Conservation (phyloP, 108 stramenopile genomes). For the Poteriospumella lacustris region DNA sequence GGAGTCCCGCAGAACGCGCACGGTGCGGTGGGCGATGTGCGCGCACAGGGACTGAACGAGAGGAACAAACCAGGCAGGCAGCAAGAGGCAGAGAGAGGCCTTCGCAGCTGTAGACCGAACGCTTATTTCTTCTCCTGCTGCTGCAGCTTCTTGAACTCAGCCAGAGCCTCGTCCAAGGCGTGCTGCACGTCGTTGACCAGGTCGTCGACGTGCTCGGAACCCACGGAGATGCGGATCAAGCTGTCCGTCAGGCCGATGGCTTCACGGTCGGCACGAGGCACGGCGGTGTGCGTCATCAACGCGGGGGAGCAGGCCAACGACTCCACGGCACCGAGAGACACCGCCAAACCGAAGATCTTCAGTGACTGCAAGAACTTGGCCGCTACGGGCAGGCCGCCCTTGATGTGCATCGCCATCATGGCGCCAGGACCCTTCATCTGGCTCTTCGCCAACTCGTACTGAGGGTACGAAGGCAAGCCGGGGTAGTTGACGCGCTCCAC, state of each 20-base stretch:
- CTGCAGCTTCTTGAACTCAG: neutral
- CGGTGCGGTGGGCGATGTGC: too few relatives aligned
- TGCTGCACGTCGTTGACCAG: constrained; percentile 66
- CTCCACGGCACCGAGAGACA: constrained; percentile 91
- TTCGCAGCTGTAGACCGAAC: too few relatives aligned
- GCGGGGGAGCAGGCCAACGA: constrained; percentile 83
- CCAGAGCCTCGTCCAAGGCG: constrained; percentile 57
- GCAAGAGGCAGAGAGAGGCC: too few relatives aligned
- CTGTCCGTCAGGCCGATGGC: constrained; percentile 69
- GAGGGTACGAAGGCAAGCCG: constrained; percentile 72
- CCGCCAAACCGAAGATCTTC: constrained; percentile 67
- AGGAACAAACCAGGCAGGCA: too few relatives aligned
- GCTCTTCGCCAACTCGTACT: constrained; percentile 66
- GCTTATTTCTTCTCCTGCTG: too few relatives aligned
- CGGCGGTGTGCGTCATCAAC: constrained; percentile 79
- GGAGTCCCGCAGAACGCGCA: too few relatives aligned
- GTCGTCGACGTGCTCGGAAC: constrained; percentile 74
- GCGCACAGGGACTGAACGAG: too few relatives aligned
- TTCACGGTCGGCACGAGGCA: constrained; percentile 69
- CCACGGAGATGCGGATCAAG: constrained; percentile 76
- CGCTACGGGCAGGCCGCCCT: constrained; percentile 63
- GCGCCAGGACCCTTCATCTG: constrained; percentile 83
- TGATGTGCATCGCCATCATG: constrained; percentile 79
- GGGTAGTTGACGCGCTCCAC: constrained; percentile 77
- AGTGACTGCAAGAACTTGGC: constrained; percentile 71